phyloP scores from a whole-genome alignment of 441 rosid genomes.

The Omphalea diandra region DNA sequence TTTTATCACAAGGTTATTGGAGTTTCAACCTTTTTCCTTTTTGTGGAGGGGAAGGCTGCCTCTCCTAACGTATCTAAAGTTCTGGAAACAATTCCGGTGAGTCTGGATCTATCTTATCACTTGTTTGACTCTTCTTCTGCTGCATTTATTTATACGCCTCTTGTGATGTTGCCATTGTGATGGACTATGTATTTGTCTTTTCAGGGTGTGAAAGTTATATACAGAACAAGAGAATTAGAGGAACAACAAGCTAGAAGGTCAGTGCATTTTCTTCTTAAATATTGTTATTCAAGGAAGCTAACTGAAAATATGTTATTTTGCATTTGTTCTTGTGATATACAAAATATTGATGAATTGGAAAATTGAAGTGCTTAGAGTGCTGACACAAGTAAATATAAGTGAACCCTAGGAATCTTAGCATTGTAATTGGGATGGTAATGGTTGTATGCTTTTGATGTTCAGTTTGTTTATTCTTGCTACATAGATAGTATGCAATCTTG shows the following conservation, averaged over 20 bases:
- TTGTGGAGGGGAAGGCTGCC: constrained; percentile 93
- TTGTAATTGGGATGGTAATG: background rate
- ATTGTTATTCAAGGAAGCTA: background rate
- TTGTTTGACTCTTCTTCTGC: constrained; percentile 4
- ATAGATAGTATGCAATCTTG: background rate
- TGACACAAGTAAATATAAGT: background rate
- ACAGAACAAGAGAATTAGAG: constrained; percentile 82
- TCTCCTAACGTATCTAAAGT: constrained; percentile 63
- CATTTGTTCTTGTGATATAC: background rate
- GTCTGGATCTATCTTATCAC: constrained; percentile 15
- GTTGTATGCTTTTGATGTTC: background rate
- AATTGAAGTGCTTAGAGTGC: background rate
- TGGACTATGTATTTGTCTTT: constrained; percentile 13
- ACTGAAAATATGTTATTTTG: background rate
- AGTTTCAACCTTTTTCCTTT: constrained; percentile 74
- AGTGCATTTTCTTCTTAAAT: constrained; percentile 5
- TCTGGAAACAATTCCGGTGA: constrained; percentile 64
- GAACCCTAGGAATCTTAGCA: background rate
- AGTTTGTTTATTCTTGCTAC: background rate
- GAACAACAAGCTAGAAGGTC: constrained; percentile 84
- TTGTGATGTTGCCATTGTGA: constrained; percentile 4
- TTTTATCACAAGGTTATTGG: constrained; percentile 87
- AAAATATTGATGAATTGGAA: background rate
- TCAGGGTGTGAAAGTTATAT: constrained; percentile 82
- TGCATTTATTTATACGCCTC: background rate